Evolutionary conservation across 805 yeast species (phyloP), one percentile per base, ranked within the genome.

Genomic region (Ogataea ganodermae): DNA sequence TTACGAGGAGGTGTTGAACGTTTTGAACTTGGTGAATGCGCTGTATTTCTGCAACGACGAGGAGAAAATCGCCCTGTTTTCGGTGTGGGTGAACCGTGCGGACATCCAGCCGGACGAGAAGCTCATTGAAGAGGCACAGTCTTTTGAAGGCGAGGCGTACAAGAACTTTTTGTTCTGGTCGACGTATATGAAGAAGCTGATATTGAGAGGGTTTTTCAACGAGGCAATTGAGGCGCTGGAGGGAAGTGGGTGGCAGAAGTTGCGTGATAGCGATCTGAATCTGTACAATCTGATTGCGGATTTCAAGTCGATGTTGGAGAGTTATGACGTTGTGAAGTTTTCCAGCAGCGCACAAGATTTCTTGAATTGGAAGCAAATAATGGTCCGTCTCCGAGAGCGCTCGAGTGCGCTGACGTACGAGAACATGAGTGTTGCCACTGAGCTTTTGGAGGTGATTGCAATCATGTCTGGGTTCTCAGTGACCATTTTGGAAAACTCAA

Each of bases 71-170:
- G 69, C 70, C 40, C 59, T 72, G 32, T 63, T 82, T 28, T 64
- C 75, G 13, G 74, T 72, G 40, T 86, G 94, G 94, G 71, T 84
- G 21, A 86, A 86, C 59, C 73, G 80, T 46, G 81, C 84, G 24
- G 88, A 85, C 60, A 81, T 84, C 4, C 78, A 79, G 54, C 91
- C 91, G 1, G 80, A 75, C 48, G 70, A 71, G 16, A 78, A 74
- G 22, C 63, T 77, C 26, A 70, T 78, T 3, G 76, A 79, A 44
- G 70, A 64, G 36, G 76, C 76, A 8, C 65, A 75, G 56, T 59
- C 61, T 26, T 67, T 65, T 17, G 76, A 72, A 1, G 67, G 61
- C 38, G 45, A 56, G 26, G 83, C 81, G 7, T 78, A 72, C 60
- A 58, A 60, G 45, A 81, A 74, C 54, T 71, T 78, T 2, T 67